These are phyloP conservation scores for Talaromyces sp. DNA, from an alignment of 2,329 filamentous ascomycete genomes.

Conservation along the genomic window DNA sequence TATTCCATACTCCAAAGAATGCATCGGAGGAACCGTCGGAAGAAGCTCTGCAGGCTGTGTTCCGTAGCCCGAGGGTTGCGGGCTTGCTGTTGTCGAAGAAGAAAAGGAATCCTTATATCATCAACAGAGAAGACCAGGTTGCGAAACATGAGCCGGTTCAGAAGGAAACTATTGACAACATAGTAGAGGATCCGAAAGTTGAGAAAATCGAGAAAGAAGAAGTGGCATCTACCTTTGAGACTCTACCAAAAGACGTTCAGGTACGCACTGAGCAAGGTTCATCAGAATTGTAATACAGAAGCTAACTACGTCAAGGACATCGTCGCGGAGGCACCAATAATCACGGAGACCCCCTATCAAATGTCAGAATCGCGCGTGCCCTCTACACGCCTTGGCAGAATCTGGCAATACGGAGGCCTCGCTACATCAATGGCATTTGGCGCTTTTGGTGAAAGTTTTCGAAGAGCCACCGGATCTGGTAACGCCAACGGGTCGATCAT, in stretches of 20 bases:
- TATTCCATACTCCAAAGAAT: constrained; percentile 47
- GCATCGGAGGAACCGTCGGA: constrained; percentile 53
- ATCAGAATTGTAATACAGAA: background rate
- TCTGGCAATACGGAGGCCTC: constrained; percentile 94
- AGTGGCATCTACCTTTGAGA: background rate
- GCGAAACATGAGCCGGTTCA: background rate
- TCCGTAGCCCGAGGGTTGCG: constrained; percentile 60
- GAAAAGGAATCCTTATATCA: constrained; percentile 19
- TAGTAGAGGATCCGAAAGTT: background rate
- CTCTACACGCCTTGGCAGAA: constrained; percentile 76
- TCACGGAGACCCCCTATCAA: constrained; percentile 55
- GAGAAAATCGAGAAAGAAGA: background rate
- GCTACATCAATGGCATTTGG: constrained; percentile 95
- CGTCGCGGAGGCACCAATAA: constrained; percentile 23
- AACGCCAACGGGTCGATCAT: constrained; percentile 69
- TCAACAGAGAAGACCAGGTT: constrained; percentile 20
- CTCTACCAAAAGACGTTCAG: background rate
- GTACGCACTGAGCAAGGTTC: background rate
- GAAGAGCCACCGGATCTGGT: constrained; percentile 70
- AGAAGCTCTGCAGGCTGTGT: constrained; percentile 61
- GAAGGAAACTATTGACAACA: background rate
- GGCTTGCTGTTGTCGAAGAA: constrained; percentile 48
- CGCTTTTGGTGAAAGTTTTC: constrained; percentile 79
- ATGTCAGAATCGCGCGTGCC: constrained; percentile 89
- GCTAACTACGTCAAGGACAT: constrained; percentile 28